Evolutionary conservation across 2,329 filamentous ascomycete species (phyloP).

Genomic region (Didymella exigua): DNA sequence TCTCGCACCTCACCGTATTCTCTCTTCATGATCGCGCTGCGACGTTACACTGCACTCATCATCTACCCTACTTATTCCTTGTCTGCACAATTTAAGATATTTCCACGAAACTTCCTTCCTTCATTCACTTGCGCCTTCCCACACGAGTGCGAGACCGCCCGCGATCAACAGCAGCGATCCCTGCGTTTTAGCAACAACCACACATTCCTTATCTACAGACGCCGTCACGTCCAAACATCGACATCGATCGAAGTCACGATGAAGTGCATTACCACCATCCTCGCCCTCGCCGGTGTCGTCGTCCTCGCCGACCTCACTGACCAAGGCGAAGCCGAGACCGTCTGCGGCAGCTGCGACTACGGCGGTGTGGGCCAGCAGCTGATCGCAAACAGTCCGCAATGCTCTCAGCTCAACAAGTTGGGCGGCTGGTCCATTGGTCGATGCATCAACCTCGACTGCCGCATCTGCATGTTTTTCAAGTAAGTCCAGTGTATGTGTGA

Average conservation of each 20-base stretch:
- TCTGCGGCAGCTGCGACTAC: background rate
- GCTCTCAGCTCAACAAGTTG: background rate
- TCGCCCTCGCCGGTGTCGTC: background rate
- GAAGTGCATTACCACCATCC: background rate
- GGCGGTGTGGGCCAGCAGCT: background rate
- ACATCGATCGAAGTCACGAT: background rate
- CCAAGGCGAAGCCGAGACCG: background rate
- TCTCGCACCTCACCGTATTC: background rate
- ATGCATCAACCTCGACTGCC: background rate
- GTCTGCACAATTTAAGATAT: background rate
- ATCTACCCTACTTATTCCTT: background rate
- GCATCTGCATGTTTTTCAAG: slow-evolving; percentile 1
- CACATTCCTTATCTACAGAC: too few species aligned
- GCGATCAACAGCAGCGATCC: background rate
- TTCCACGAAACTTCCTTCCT: background rate
- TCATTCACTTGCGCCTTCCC: background rate
- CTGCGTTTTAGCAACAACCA: too few species aligned
- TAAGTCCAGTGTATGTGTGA: background rate
- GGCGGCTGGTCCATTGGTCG: background rate
- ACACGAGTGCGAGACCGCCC: background rate
- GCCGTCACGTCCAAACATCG: background rate
- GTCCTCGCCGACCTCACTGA: background rate
- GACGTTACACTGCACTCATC: background rate
- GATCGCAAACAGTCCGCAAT: background rate
- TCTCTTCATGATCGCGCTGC: background rate